Evolutionary conservation across 1,284 basidiomycete species (phyloP), one percentile per base, ranked within the genome.

Genomic region (Cryptococcus neoformans): DNA sequence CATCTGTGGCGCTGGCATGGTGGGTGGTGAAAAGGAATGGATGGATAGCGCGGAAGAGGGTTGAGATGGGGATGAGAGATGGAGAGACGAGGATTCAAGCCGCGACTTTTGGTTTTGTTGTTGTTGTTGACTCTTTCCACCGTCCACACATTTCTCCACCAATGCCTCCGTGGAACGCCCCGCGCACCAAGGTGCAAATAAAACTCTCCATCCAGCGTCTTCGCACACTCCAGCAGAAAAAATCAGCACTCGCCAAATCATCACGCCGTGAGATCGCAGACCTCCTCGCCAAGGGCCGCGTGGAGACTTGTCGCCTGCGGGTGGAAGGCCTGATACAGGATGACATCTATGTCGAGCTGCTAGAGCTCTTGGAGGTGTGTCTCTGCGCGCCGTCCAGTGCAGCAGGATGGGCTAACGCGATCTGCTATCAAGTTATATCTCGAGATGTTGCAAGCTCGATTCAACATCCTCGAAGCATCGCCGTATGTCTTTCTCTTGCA

Each of bases 141-240:
- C 39, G 16, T 41, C 12, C 40, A 17, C 9, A 5, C 28, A 36
- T 39, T 39, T 37, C 39, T 28, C 7, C 16, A 42, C 62, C 8
- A 1, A 74, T 75, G 72, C 62, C 67, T 7, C 70, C 70, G 10
- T 75, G 73, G 73, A 74, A 69, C 55, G 53, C 61, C 12, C 65
- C 71, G 21, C 21, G 21, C 21, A 21, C 21, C 21, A 21, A 21
- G 73, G 73, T 76, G 53, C 74, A 76, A 50, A 70, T 76, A 57
- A 65, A 66, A 62, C 83, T 97, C 49, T 90, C 92, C 3, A 88
- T 95, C 36, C 93, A 98, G 76, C 86, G 94, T 6, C 81, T 96
- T 53, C 84, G 90, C 53, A 92, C 89, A 38, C 80, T 96, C 2
- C 91, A 95, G 70, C 89, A 93, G 79, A 97, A 97, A 83, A 93